These are phyloP conservation scores for Biscogniauxia marginata DNA, from an alignment of 2,329 filamentous ascomycete species.

Conservation along the genomic window DNA sequence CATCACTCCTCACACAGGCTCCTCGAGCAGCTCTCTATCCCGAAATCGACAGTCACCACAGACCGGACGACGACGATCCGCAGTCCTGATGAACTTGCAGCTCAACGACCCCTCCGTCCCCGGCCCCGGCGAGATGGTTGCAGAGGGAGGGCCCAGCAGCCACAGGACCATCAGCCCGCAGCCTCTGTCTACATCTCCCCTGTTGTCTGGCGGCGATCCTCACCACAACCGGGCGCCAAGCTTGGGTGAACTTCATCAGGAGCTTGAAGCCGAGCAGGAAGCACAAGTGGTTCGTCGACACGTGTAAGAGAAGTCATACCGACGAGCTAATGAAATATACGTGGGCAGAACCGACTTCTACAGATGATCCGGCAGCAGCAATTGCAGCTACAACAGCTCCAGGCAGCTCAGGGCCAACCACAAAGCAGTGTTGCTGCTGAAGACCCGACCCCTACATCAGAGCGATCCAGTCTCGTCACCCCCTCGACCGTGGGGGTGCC, in stretches of 20 bases:
- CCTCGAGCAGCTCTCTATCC: constrained; percentile 53
- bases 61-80: constrained; percentile 61
- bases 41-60: constrained; percentile 46
- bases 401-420: constrained; percentile 42
- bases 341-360: constrained; percentile 67
- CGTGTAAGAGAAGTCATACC: not conserved
- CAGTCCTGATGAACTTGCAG: constrained; percentile 70
- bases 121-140: constrained; percentile 65
- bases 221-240: constrained; percentile 68
- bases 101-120: constrained; percentile 69
- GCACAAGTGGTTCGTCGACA: constrained; percentile 63
- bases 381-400: constrained; percentile 63
- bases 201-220: constrained; percentile 46
- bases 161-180: constrained; percentile 42
- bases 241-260: constrained; percentile 74
- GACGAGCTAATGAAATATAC: not conserved
- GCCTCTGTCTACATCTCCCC: constrained; percentile 47
- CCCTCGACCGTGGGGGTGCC: constrained; percentile 37
- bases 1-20: constrained; percentile 34
- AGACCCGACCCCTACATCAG: constrained; percentile 46
- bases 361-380: constrained; percentile 77
- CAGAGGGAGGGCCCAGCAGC: constrained; percentile 41
- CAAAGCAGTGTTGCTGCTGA: constrained; percentile 48
- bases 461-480: constrained; percentile 41
- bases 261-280: constrained; percentile 77